These are phyloP conservation scores for Amanita subjunquillea DNA, from an alignment of 768 basidiomycete species.

Conservation along the genomic window DNA sequence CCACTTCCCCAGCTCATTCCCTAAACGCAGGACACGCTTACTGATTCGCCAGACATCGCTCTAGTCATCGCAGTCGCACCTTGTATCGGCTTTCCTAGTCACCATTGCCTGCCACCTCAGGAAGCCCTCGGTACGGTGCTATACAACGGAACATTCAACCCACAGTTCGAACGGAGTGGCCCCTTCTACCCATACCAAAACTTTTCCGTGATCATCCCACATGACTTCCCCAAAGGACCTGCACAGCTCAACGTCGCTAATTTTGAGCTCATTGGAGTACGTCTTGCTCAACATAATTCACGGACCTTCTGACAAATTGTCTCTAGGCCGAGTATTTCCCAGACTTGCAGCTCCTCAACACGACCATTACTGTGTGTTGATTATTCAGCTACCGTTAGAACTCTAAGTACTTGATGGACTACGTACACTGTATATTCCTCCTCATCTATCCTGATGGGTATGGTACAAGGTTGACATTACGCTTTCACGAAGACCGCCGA, in stretches of 20 bases:
- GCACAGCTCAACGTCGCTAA: conserved; percentile 28
- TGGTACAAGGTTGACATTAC: too few relatives aligned
- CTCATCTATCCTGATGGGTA: too few relatives aligned
- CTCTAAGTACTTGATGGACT: too few relatives aligned
- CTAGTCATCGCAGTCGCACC: conserved; percentile 33
- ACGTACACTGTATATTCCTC: too few relatives aligned
- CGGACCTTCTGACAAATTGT: too few relatives aligned
- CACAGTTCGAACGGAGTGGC: conserved; percentile 17
- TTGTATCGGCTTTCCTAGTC: conserved; percentile 14
- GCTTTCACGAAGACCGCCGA: too few relatives aligned
- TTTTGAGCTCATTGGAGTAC: conserved; percentile 28
- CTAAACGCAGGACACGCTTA: conserved; percentile 23
- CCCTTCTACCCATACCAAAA: conserved; percentile 32
- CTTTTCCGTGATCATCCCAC: conserved; percentile 31
- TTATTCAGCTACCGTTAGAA: too few relatives aligned
- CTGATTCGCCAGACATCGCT: conserved; percentile 31
- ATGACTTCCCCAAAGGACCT: conserved; percentile 14
- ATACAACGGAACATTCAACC: conserved; percentile 34
- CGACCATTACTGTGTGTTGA: too few relatives aligned
- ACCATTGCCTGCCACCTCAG: conserved; percentile 12
- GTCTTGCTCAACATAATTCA: conserved; percentile 8
- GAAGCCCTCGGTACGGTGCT: conserved; percentile 31
- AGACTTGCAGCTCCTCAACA: too few relatives aligned
- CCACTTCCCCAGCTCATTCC: neutral
- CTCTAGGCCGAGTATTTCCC: too few relatives aligned